phyloP scores from a whole-genome alignment of 1,284 basidiomycete species.

The Malassezia yamatoensis region DNA sequence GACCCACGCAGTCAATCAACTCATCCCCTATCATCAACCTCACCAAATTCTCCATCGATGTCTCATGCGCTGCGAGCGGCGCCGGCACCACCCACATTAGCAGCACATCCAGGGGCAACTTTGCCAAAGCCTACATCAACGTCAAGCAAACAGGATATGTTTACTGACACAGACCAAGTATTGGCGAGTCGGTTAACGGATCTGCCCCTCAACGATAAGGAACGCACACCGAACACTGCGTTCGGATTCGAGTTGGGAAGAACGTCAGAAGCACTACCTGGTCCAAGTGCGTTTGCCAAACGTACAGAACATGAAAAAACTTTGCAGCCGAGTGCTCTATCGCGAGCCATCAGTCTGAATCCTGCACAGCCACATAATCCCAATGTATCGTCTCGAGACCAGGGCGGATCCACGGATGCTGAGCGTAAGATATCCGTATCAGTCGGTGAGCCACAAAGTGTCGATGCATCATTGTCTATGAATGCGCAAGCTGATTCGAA shows the following conservation, averaged over 20 bases:
- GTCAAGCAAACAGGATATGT: too few species aligned
- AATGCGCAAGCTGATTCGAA: conserved; percentile 57
- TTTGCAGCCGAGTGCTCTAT: conserved; percentile 48
- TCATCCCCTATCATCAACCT: background rate
- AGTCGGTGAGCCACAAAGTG: background rate
- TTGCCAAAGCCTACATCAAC: background rate
- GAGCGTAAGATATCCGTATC: conserved; percentile 37
- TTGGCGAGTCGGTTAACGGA: background rate
- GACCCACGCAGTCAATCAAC: background rate
- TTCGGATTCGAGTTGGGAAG: conserved; percentile 1
- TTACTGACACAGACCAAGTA: background rate
- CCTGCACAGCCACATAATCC: conserved; percentile 87
- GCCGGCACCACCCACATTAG: background rate
- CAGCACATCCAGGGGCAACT: background rate
- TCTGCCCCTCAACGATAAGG: background rate
- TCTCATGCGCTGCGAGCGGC: background rate
- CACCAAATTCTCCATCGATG: background rate
- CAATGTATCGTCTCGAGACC: background rate
- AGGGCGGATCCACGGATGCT: background rate
- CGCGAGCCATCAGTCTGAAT: conserved; percentile 66
- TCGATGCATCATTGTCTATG: background rate
- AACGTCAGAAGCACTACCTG: background rate
- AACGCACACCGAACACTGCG: background rate
- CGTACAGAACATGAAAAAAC: background rate
- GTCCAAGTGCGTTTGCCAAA: background rate